Percentiles rank a stretch among this genome's conserved stretches.
phyloP scores from a whole-genome alignment of 345 rosid genomes.

The Xanthoceras sorbifolium region DNA sequence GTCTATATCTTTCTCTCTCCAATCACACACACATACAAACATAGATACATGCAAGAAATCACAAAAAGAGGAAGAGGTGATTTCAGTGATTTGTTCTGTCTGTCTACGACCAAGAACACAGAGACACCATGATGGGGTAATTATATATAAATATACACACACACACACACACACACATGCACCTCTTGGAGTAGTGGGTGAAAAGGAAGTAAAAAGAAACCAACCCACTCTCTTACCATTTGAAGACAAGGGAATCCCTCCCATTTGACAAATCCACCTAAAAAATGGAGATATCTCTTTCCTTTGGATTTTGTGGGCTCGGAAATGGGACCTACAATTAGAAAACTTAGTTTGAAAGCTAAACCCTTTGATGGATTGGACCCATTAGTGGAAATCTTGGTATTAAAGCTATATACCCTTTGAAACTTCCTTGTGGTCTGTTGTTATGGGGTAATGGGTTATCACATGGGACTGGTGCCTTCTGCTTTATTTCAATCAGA shows the following conservation, averaged over 20 bases:
- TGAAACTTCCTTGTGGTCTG: conserved; percentile 34
- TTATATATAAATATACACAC: conserved; percentile 30
- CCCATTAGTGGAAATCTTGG: conserved; percentile 52
- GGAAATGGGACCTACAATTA: conserved; percentile 39
- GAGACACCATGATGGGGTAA: conserved; percentile 58
- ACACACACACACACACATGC: conserved; percentile 19
- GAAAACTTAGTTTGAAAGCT: conserved; percentile 50
- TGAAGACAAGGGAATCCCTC: conserved; percentile 36
- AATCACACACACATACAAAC: conserved; percentile 24
- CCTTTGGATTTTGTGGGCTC: conserved; percentile 68
- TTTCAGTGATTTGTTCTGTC: conserved; percentile 34
- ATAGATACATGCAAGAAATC: conserved; percentile 44
- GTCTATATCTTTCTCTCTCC: conserved; percentile 16
- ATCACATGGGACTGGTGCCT: conserved; percentile 44
- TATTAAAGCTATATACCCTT: conserved; percentile 36
- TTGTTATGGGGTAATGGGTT: conserved; percentile 39
- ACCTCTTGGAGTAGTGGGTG: conserved; percentile 26
- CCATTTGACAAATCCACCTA: conserved; percentile 38
- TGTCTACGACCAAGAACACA: conserved; percentile 34
- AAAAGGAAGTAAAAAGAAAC: conserved; percentile 22
- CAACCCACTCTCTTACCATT: conserved; percentile 28
- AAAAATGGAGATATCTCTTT: conserved; percentile 56
- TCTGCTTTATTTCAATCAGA: conserved; percentile 35
- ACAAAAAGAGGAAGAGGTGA: conserved; percentile 41
- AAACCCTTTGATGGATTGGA: conserved; percentile 29